Conservation (phyloP, 129 eudicot genomes). For the Kitagawia praeruptora region DNA sequence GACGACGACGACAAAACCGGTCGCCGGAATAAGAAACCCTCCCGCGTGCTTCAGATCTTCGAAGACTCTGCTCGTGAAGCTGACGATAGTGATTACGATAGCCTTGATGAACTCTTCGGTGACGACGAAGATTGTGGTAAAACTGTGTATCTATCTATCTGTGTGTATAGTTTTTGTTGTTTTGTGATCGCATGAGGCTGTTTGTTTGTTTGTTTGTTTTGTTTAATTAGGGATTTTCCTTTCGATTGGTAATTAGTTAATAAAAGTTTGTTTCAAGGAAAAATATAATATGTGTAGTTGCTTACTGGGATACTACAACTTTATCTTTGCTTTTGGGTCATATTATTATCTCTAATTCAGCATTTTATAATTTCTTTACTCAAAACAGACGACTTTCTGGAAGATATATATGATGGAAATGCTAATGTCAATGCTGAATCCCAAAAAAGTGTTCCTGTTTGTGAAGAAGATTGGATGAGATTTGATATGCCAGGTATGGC, state of each 20-base stretch:
- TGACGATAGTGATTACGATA: conserved; percentile 34
- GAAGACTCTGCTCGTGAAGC: conserved; percentile 67
- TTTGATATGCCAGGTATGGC: no score
- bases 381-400: conserved; percentile 38
- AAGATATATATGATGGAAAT: conserved; percentile 34
- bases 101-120: conserved; percentile 22
- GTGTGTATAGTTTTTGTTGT: no score
- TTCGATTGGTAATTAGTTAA: not conserved
- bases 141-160: no score
- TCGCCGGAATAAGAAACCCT: conserved; percentile 41
- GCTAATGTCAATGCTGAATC: conserved; percentile 35
- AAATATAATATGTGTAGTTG: not conserved
- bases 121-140: conserved; percentile 14
- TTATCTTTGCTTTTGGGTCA: not conserved
- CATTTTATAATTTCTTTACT: no score
- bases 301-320: not conserved
- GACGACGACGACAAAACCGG: conserved; percentile 40
- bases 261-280: not conserved
- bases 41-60: conserved; percentile 58
- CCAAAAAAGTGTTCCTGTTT: conserved; percentile 34
- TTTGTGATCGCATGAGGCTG: no score
- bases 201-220: not conserved
- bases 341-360: no score
- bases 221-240: not conserved
- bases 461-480: not conserved